Base-by-base conservation (phyloP, 2,329 filamentous ascomycete species). In the Monosporascus sp. region DNA sequence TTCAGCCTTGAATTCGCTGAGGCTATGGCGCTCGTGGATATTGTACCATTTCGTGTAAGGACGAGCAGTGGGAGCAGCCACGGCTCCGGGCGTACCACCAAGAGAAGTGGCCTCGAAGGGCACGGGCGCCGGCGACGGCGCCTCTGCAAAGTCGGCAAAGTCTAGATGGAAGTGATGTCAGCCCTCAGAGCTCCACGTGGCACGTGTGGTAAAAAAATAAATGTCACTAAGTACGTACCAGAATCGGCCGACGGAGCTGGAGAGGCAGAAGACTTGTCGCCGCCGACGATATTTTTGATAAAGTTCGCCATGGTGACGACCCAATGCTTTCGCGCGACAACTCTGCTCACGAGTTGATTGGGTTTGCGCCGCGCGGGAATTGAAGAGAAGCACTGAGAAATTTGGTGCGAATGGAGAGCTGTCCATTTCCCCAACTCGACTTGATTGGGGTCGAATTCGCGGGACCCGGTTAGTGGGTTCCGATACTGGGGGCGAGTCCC, bases 11-110 rank as follows among this genome's bases (percentile, higher is more conserved):
- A 99, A 99, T 70, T 99, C 94, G 65, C 79, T 80, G 55, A 86
- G 75, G 25, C 85, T 85, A 65, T 92, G 85, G 66, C 94, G 90
- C 81, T 97, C 92, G 81, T 96, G 94, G 56, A 97, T 78, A 52
- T 91, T 90, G 76, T 97, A 99, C 94, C 94, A 99, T 77, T 90
- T 90, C 49, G 91, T 96, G 72, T 88, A 97, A 15, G 89, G 88
- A 25, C 78, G 74, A 44, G 69, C 72, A 45, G 78, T 77, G 47
- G 73, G 70, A 45, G 74, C 76, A 55, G 27, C 27, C 9, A 80
- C 77, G 18, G 72, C 67, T 34, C 66, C 62, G 48, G 78, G 70
- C 52, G 77, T 71, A 57, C 78, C 72, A 54, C 76, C 72, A 54
- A 72, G 72, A 45, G 76, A 72, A 47, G 72, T 70, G 48, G 75